Conservation (phyloP, 2,329 filamentous ascomycete species). For the Botrytis squamosa region DNA sequence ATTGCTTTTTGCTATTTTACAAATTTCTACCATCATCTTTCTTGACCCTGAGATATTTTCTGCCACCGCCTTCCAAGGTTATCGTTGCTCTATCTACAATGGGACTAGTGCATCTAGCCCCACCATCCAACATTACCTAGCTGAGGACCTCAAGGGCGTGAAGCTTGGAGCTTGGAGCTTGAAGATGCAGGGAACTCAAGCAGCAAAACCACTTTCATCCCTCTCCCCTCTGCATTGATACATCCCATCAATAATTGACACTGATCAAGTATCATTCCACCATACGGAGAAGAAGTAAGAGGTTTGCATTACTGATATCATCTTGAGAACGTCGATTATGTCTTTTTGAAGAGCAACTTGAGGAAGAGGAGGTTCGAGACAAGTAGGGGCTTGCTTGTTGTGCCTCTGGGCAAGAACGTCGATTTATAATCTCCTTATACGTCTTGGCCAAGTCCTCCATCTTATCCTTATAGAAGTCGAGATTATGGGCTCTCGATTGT, state of each 20-base stretch:
- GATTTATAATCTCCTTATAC: conserved; percentile 4
- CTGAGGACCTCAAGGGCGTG: not conserved
- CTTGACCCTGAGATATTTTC: not conserved
- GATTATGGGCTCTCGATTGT: not conserved
- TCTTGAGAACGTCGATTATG: not conserved
- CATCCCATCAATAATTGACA: not conserved
- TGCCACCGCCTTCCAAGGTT: not conserved
- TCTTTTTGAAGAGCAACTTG: not conserved
- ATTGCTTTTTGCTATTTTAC: not conserved
- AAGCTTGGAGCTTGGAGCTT: not conserved
- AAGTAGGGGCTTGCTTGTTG: not conserved
- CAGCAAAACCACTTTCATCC: not conserved
- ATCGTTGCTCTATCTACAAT: not conserved
- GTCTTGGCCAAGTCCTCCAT: conserved; percentile 2
- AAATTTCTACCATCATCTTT: not conserved
- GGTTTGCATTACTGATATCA: conserved; percentile 2
- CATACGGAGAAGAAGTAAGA: conserved; percentile 8
- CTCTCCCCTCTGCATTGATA: not conserved
- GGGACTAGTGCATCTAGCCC: not conserved
- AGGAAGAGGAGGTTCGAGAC: not conserved
- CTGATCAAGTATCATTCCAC: not conserved
- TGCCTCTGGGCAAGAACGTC: not conserved
- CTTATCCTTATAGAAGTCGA: conserved; percentile 3
- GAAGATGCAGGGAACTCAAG: not conserved
- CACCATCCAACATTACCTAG: not conserved